Evolutionary conservation across 2,329 filamentous ascomycete genomes (phyloP), one percentile per base, ranked within the genome.

Genomic region (Macroventuria anomochaeta): DNA sequence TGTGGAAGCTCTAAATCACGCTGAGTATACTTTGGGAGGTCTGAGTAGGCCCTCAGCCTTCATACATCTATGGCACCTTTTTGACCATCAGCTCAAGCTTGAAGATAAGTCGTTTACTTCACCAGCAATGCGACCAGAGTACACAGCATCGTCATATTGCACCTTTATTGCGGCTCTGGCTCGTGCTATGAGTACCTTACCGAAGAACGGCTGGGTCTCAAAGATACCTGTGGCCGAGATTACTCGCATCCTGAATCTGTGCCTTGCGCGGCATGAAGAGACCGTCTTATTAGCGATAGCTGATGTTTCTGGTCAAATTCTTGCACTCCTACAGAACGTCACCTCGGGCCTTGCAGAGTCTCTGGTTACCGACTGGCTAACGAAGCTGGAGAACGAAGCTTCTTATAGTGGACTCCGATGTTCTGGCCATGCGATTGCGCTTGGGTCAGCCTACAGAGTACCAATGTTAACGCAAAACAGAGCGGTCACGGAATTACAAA

Each of bases 101-200:
- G 70, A 73, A 12, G 74, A 76, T 11, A 75, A 73, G 26, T 60
- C 65, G 3, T 74, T 79, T 51, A 72, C 68, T 7, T 77, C 75
- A 12, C 68, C 73, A 26, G 68, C 74, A 58, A 79, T 88, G 15
- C 83, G 84, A 20, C 85, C 85, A 0, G 88, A 90, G 52, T 77
- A 89, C 18, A 79, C 89, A 3, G 84, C 85, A 21, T 85, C 88
- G 62, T 84, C 85, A 0, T 79, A 80, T 12, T 82, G 84, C 61
- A 78, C 77, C n/a, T 77, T 90, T 1, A 76, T 88, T 10, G 70
- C 65, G 26, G 59, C 65, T 17, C 59, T 73, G 38, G 61, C 65
- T 7, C 49, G 43, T 13, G 54, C 69, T 39, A 65, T 60, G 3
- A 53, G 23, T 15, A 31, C 20, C 5, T 18, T 57, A 11, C 20